Conservation (phyloP, 306 rosid species). For the Sphenostylis stenocarpa region DNA sequence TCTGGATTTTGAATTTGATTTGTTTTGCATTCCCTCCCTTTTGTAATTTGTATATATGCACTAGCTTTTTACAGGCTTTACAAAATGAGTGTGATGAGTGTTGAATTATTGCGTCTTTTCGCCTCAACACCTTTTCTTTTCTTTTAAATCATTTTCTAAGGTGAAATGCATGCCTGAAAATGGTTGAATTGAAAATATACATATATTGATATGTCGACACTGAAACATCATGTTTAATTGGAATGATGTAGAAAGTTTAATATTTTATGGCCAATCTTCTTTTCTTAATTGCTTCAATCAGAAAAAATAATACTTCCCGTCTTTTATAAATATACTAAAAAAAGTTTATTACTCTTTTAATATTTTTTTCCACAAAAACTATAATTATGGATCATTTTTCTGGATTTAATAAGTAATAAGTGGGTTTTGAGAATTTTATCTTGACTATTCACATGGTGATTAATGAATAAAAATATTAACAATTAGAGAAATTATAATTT, state of each 20-base stretch:
- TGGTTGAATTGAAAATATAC: not conserved
- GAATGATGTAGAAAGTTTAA: not conserved
- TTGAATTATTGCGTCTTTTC: constrained; percentile 7
- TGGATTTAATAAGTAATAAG: too few relatives aligned
- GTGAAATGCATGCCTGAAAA: not conserved
- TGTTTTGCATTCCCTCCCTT: constrained; percentile 19
- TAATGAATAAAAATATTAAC: too few relatives aligned
- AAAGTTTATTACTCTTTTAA: too few relatives aligned
- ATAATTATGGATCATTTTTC: too few relatives aligned
- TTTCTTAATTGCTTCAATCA: not conserved
- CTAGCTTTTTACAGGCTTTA: constrained; percentile 22
- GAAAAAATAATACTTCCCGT: too few relatives aligned
- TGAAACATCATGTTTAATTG: not conserved
- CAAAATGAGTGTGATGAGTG: constrained; percentile 9
- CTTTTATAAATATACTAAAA: too few relatives aligned
- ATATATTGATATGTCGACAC: not conserved
- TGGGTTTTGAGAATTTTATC: too few relatives aligned
- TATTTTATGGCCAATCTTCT: not conserved
- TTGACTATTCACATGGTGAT: too few relatives aligned
- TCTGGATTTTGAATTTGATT: constrained; percentile 33
- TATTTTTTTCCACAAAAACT: too few relatives aligned
- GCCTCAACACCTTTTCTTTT: not conserved
- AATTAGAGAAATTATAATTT: too few relatives aligned
- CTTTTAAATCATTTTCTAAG: not conserved
- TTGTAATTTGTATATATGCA: constrained; percentile 46